Evolutionary conservation across 1,284 basidiomycete species (phyloP).

Genomic region (Leccinum pseudoinsigne): DNA sequence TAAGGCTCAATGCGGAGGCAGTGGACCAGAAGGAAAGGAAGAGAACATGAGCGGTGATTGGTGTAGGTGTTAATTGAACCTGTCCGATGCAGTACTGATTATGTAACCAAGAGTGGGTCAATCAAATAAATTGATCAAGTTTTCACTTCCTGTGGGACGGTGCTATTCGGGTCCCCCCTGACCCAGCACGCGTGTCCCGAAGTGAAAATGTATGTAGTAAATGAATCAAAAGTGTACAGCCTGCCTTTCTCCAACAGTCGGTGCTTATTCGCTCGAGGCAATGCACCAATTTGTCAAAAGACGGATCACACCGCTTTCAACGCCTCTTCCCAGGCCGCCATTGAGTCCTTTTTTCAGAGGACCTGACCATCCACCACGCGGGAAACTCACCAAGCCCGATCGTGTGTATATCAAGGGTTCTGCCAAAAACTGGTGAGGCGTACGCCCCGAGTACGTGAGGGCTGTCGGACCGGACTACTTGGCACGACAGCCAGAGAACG

Average conservation of each 20-base stretch:
- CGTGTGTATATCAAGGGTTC: conserved; percentile 5
- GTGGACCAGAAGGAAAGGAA: conserved; percentile 23
- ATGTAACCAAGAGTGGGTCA: conserved; percentile 15
- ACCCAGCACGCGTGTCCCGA: conserved; percentile 16
- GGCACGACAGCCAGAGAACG: not conserved
- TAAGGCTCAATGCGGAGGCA: conserved; percentile 31
- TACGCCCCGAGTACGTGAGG: not conserved
- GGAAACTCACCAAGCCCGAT: conserved; percentile 8
- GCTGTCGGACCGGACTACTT: conserved; percentile 8
- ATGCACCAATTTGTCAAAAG: conserved; percentile 9
- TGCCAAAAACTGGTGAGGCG: not conserved
- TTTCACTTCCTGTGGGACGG: not conserved
- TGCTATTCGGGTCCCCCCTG: conserved; percentile 3
- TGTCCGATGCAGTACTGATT: conserved; percentile 26
- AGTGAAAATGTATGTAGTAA: conserved; percentile 4
- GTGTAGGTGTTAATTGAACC: conserved; percentile 19
- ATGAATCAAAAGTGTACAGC: conserved; percentile 13
- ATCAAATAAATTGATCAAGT: not conserved
- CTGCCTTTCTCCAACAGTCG: not conserved
- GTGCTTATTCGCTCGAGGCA: conserved; percentile 8
- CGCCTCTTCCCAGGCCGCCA: not conserved
- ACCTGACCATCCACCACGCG: not conserved
- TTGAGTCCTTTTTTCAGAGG: not conserved
- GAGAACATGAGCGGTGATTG: conserved; percentile 25
- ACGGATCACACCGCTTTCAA: conserved; percentile 1